Conservation (phyloP, 331 rosid species). For the Malus hybrid region DNA sequence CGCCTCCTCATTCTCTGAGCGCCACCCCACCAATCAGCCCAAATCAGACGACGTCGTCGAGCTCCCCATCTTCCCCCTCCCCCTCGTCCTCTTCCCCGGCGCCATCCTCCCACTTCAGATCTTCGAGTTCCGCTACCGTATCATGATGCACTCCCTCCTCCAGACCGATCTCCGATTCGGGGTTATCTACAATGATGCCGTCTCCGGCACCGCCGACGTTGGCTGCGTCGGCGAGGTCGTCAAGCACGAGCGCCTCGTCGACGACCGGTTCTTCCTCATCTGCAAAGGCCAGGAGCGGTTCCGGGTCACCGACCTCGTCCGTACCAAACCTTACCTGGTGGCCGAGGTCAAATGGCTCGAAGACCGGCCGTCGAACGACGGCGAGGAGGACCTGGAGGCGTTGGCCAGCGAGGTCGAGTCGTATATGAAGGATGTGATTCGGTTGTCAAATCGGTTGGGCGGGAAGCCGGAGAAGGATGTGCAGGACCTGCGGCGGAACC, state of each 20-base stretch:
- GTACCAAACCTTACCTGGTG: slow-evolving; percentile 89
- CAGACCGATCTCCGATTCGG: slow-evolving; percentile 98
- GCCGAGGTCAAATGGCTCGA: slow-evolving; percentile 90
- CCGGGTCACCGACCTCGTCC: slow-evolving; percentile 59
- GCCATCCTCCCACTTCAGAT: slow-evolving; percentile 93
- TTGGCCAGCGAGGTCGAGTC: slow-evolving; percentile 77
- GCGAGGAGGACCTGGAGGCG: slow-evolving; percentile 54
- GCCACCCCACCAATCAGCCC: slow-evolving; percentile 64
- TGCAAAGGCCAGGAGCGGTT: slow-evolving; percentile 97
- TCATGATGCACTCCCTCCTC: slow-evolving; percentile 98
- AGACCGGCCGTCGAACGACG: slow-evolving; percentile 71
- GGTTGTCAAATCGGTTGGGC: slow-evolving; percentile 81
- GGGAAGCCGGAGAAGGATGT: slow-evolving; percentile 95
- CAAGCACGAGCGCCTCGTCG: slow-evolving; percentile 92
- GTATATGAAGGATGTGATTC: slow-evolving; percentile 57
- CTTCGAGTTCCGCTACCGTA: slow-evolving; percentile 97
- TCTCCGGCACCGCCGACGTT: slow-evolving; percentile 69
- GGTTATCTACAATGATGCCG: slow-evolving; percentile 73
- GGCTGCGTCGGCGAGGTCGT: slow-evolving; percentile 99
- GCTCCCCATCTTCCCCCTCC: slow-evolving; percentile 88
- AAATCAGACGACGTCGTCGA: slow-evolving; percentile 74
- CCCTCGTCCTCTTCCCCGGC: slow-evolving; percentile 91
- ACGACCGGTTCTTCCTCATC: slow-evolving; percentile 88
- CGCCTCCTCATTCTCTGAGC: slow-evolving; percentile 82
- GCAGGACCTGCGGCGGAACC: slow-evolving; percentile 76